Evolutionary conservation across 768 basidiomycete species (phyloP).

Genomic region (Lactifluus echinatus): DNA sequence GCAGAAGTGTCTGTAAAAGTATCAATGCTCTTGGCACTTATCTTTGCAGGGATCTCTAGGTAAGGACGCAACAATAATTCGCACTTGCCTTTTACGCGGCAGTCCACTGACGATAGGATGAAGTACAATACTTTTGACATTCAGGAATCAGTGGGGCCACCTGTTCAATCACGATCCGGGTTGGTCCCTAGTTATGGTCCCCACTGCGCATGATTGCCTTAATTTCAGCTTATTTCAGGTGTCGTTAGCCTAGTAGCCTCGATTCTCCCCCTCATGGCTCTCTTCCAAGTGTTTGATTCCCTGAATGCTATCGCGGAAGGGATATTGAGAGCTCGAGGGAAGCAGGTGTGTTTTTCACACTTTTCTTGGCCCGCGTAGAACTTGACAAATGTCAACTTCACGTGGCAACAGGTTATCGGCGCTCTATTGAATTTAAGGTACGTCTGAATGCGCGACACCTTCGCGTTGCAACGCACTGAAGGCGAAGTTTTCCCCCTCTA

Average conservation of each 20-base stretch:
- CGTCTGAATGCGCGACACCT: slow-evolving; percentile 17
- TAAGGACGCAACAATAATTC: slow-evolving; percentile 24
- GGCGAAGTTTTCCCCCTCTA: slow-evolving; percentile 21
- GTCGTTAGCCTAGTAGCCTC: slow-evolving; percentile 43
- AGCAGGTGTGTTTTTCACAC: slow-evolving; percentile 40
- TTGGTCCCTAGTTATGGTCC: slow-evolving; percentile 16
- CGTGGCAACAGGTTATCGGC: slow-evolving; percentile 45
- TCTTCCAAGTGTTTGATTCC: slow-evolving; percentile 85
- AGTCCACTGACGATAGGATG: not conserved
- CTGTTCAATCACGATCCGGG: slow-evolving; percentile 51
- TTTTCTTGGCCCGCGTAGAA: not conserved
- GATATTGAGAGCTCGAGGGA: slow-evolving; percentile 75
- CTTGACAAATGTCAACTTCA: not conserved
- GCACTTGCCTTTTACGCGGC: not conserved
- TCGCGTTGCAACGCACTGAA: slow-evolving; percentile 7
- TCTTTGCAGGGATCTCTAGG: slow-evolving; percentile 62
- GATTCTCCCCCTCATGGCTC: slow-evolving; percentile 53
- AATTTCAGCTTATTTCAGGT: slow-evolving; percentile 14
- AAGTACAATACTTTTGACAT: slow-evolving; percentile 37
- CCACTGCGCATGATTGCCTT: not conserved
- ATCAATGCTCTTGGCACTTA: slow-evolving; percentile 55
- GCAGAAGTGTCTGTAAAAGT: slow-evolving; percentile 61
- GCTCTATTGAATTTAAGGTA: slow-evolving; percentile 73
- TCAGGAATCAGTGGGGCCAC: slow-evolving; percentile 42
- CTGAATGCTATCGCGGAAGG: slow-evolving; percentile 59